Evolutionary conservation across 2,329 filamentous ascomycete genomes (phyloP).

Genomic region (Hirsutella minnesotensis): DNA sequence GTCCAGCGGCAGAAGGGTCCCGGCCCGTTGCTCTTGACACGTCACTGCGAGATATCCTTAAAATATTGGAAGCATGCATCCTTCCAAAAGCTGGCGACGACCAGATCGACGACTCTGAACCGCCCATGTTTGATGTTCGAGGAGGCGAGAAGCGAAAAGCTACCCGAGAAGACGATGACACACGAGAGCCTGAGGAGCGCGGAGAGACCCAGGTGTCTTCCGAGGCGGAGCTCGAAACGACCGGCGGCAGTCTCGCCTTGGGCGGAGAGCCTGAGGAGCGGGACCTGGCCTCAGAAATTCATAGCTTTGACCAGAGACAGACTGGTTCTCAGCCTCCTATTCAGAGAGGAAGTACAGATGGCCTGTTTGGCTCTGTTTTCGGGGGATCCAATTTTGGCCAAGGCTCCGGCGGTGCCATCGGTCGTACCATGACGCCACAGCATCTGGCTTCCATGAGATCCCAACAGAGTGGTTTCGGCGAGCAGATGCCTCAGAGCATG

Average conservation of each 20-base stretch:
- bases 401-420: constrained; percentile 38
- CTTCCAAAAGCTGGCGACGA: constrained; percentile 13
- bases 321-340: constrained; percentile 67
- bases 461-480: constrained; percentile 46
- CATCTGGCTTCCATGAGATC: constrained; percentile 59
- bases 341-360: constrained; percentile 47
- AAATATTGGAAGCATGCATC: constrained; percentile 23
- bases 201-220: constrained; percentile 32
- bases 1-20: not conserved
- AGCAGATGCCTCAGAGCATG: constrained; percentile 48
- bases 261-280: constrained; percentile 87
- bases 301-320: constrained; percentile 45
- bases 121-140: constrained; percentile 70
- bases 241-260: constrained; percentile 69
- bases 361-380: constrained; percentile 41
- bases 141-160: constrained; percentile 73
- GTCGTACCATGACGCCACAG: constrained; percentile 68
- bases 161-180: constrained; percentile 61
- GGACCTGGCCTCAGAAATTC: constrained; percentile 40
- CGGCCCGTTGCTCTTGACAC: constrained; percentile 8
- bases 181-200: constrained; percentile 37
- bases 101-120: constrained; percentile 23
- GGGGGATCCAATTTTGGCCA: constrained; percentile 34
- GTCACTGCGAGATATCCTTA: constrained; percentile 23
- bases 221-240: constrained; percentile 71